phyloP scores from a whole-genome alignment of 352 stramenopile species.

The Phytophthora sansomeana region DNA sequence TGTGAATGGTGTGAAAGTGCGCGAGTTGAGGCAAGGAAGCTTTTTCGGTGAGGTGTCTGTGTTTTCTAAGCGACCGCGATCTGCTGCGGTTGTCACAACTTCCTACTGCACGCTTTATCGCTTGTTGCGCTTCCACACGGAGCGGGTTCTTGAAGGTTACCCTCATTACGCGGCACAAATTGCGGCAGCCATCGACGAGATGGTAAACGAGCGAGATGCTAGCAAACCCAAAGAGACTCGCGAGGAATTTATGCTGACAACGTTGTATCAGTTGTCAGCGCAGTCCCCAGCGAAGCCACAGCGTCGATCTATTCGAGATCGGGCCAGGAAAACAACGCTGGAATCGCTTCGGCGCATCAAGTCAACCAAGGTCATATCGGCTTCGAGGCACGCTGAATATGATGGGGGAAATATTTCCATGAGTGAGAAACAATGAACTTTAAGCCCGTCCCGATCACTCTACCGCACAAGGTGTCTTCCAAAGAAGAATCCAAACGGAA shows the following conservation, averaged over 20 bases:
- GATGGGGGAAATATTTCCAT: conserved; percentile 37
- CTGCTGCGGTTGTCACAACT: conserved; percentile 61
- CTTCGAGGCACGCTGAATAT: conserved; percentile 31
- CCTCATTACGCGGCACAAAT: conserved; percentile 62
- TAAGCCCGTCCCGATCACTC: conserved; percentile 12
- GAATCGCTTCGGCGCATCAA: conserved; percentile 37
- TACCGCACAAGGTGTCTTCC: conserved; percentile 4
- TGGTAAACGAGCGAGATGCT: conserved; percentile 49
- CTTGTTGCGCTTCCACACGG: conserved; percentile 67
- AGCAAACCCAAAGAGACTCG: no score
- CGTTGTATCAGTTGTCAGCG: conserved; percentile 54
- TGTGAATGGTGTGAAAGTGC: conserved; percentile 62
- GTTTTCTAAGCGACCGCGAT: conserved; percentile 66
- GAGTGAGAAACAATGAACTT: conserved; percentile 34
- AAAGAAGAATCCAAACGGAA: conserved; percentile 3
- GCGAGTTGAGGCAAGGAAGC: conserved; percentile 67
- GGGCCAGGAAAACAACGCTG: conserved; percentile 1
- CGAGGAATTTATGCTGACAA: conserved; percentile 65
- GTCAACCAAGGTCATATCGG: conserved; percentile 28
- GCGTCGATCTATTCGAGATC: conserved; percentile 24
- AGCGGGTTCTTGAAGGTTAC: conserved; percentile 67
- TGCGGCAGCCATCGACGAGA: conserved; percentile 48
- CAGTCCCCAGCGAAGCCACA: conserved; percentile 12
- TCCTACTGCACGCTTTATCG: conserved; percentile 78
- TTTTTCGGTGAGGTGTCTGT: conserved; percentile 82